These are phyloP conservation scores for Aspergillus hiratsukae DNA, from an alignment of 2,329 filamentous ascomycete genomes.

Conservation along the genomic window DNA sequence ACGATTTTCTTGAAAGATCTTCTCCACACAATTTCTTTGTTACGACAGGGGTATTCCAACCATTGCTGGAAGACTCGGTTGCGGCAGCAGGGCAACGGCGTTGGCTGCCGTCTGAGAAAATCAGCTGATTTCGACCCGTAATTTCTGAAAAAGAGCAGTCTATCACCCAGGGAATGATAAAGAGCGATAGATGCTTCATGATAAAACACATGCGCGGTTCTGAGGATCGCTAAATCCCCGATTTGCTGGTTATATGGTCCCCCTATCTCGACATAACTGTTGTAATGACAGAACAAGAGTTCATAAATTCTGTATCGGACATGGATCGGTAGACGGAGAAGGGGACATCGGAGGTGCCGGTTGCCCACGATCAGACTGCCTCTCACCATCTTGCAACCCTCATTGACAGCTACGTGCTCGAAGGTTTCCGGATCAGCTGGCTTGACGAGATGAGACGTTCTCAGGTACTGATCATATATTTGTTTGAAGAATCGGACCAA, in stretches of 20 bases:
- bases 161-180: slow-evolving; percentile 13
- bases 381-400: slow-evolving; percentile 7
- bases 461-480: not conserved
- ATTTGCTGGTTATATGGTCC: slow-evolving; percentile 2
- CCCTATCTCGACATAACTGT: slow-evolving; percentile 10
- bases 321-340: slow-evolving; percentile 13
- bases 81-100: slow-evolving; percentile 7
- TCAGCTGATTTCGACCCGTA: slow-evolving; percentile 9
- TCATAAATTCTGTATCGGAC: slow-evolving; percentile 12
- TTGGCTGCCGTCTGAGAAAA: slow-evolving; percentile 9
- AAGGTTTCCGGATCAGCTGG: slow-evolving; percentile 4
- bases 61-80: slow-evolving; percentile 1
- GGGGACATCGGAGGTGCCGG: slow-evolving; percentile 6
- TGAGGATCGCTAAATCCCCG: slow-evolving; percentile 12
- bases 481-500: slow-evolving; percentile 9
- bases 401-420: slow-evolving; percentile 2
- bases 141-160: slow-evolving; percentile 9
- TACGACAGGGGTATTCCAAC: slow-evolving; percentile 4
- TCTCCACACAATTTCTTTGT: slow-evolving; percentile 4
- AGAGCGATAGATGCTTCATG: slow-evolving; percentile 16
- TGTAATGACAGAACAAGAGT: slow-evolving; percentile 8
- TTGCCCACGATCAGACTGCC: slow-evolving; percentile 1
- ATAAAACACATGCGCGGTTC: slow-evolving; percentile 14
- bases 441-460: slow-evolving; percentile 1
- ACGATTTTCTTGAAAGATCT: slow-evolving; percentile 8